phyloP scores from a whole-genome alignment of 2,329 filamentous ascomycete genomes.

The Arthrobotrys musiformis region DNA sequence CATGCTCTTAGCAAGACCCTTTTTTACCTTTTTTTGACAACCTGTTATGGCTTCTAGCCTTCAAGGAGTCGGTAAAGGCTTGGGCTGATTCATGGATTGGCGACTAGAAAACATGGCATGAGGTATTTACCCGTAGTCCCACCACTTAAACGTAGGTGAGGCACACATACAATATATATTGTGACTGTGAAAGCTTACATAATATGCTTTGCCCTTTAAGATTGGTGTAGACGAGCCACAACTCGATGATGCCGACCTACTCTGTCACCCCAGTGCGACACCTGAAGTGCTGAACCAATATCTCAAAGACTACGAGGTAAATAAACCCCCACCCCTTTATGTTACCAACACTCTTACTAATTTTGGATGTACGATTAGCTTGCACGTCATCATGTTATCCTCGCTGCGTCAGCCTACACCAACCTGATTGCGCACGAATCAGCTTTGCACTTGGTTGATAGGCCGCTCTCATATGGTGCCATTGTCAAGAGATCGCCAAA shows the following conservation, averaged over 20 bases:
- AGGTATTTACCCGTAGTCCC: conserved; percentile 56
- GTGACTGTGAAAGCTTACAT: conserved; percentile 47
- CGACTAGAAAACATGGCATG: conserved; percentile 61
- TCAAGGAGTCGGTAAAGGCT: conserved; percentile 30
- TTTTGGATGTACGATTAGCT: conserved; percentile 60
- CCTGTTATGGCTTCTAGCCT: conserved; percentile 14
- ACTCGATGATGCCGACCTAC: conserved; percentile 50
- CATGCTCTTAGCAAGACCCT: conserved; percentile 17
- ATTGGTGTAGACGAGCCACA: conserved; percentile 51
- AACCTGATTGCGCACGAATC: conserved; percentile 64
- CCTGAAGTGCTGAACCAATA: conserved; percentile 37
- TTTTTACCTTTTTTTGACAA: conserved; percentile 31
- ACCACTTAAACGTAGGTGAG: conserved; percentile 49
- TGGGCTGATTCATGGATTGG: conserved; percentile 52
- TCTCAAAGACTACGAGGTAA: conserved; percentile 57
- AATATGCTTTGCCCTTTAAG: conserved; percentile 32
- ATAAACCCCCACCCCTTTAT: background rate
- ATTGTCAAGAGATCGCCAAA: conserved; percentile 67
- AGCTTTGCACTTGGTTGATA: conserved; percentile 67
- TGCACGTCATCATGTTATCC: conserved; percentile 66
- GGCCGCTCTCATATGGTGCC: conserved; percentile 69
- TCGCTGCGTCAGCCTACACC: conserved; percentile 62
- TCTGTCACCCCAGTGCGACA: conserved; percentile 47
- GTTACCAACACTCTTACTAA: conserved; percentile 55
- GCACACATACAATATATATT: conserved; percentile 19